Evolutionary conservation across 2,329 filamentous ascomycete species (phyloP).

Genomic region (Ploettnerulaceae sp.): DNA sequence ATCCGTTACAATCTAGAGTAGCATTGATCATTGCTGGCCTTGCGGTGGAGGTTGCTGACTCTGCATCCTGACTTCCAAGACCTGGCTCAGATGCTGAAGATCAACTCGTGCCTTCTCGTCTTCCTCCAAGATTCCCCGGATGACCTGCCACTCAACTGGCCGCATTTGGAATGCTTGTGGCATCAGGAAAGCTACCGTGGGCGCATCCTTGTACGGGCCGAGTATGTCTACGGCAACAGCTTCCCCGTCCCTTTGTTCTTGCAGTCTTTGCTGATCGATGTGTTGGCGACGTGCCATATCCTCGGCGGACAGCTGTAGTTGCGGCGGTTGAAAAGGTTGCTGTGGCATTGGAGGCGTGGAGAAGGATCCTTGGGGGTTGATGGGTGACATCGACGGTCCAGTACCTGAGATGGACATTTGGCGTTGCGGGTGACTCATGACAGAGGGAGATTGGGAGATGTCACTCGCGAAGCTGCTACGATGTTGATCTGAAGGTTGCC

Average conservation of each 20-base stretch:
- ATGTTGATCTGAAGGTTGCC: conserved; percentile 2
- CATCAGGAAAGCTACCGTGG: conserved; percentile 65
- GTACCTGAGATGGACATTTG: conserved; percentile 47
- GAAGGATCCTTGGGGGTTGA: conserved; percentile 39
- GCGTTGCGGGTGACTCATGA: conserved; percentile 37
- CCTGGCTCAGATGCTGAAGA: conserved; percentile 48
- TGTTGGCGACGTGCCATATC: conserved; percentile 29
- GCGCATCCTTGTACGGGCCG: conserved; percentile 54
- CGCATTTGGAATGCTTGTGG: conserved; percentile 65
- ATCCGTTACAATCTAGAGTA: background rate
- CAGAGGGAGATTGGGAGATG: conserved; percentile 33
- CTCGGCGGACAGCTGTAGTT: conserved; percentile 11
- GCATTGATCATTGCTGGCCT: too few relatives aligned
- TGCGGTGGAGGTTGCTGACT: conserved; percentile 4
- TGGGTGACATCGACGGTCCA: conserved; percentile 48
- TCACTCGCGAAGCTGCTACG: conserved; percentile 23
- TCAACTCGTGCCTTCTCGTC: conserved; percentile 30
- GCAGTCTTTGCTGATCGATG: conserved; percentile 38
- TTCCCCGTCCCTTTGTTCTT: conserved; percentile 50
- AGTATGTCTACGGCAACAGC: conserved; percentile 58
- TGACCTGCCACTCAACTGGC: conserved; percentile 67
- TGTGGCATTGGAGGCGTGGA: conserved; percentile 24
- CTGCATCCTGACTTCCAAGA: conserved; percentile 41
- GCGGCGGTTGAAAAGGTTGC: conserved; percentile 3
- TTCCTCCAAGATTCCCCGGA: conserved; percentile 46